phyloP scores from a whole-genome alignment of 2,329 filamentous ascomycete species.

The Calonectria pseudoturangicola region DNA sequence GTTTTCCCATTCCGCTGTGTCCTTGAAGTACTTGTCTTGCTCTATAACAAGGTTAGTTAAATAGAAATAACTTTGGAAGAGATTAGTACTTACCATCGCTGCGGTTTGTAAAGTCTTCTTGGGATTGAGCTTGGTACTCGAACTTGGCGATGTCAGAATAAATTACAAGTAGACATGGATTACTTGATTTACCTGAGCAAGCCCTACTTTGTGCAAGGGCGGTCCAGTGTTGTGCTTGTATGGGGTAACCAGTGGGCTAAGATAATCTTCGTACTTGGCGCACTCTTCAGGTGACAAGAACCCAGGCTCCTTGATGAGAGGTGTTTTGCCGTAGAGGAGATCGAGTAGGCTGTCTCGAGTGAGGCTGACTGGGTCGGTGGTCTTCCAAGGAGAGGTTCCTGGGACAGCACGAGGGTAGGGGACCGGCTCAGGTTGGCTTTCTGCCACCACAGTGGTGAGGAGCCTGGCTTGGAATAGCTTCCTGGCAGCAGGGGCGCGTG shows the following conservation, averaged over 20 bases:
- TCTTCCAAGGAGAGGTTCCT: constrained; percentile 12
- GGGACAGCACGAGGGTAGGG: not conserved
- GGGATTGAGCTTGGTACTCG: constrained; percentile 15
- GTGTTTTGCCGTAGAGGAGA: constrained; percentile 18
- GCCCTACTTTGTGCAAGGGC: constrained; percentile 11
- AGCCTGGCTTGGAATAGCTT: not conserved
- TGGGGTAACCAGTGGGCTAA: not conserved
- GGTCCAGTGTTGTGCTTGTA: constrained; percentile 24
- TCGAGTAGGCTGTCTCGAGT: constrained; percentile 13
- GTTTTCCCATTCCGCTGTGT: constrained; percentile 2
- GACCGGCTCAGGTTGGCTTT: not conserved
- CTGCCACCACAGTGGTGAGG: constrained; percentile 5
- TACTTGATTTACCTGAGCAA: not conserved
- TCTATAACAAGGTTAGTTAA: not conserved
- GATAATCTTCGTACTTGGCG: constrained; percentile 17
- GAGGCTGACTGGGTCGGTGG: not conserved
- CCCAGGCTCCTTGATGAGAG: constrained; percentile 10
- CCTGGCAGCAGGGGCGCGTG: constrained; percentile 1
- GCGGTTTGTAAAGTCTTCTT: constrained; percentile 11
- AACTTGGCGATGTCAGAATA: not conserved
- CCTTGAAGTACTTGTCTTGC: constrained; percentile 20
- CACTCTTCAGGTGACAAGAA: constrained; percentile 11
- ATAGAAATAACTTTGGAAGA: not conserved
- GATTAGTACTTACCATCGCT: not conserved
- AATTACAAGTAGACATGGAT: accelerated